Base-by-base conservation (phyloP, 805 yeast genomes). In the Ogataea ganodermae region DNA sequence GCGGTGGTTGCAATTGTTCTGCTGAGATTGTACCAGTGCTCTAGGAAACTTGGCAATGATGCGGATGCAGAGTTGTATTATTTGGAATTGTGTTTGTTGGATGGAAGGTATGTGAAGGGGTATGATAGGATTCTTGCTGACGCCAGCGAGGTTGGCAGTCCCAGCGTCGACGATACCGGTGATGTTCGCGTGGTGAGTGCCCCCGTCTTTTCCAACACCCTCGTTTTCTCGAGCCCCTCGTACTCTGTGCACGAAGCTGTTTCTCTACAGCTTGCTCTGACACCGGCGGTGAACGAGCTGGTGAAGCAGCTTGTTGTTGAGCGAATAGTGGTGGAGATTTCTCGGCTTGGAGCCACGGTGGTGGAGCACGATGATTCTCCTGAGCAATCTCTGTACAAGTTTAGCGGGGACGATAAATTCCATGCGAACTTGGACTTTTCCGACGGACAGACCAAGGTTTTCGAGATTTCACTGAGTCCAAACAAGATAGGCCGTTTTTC, bases 11-110 rank as follows among this genome's bases (percentile, higher is more conserved):
- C 62, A 0, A 30, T 60, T 3, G 59, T 77, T 3, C 54, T 74
- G 6, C 53, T 60, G 30, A 71, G 70, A 41, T 55, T 80, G 10
- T 59, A 73, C 14, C 55, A 61, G 22, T 76, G 80, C 45, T 73
- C 68, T 32, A 39, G 62, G 6, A 52, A 64, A 28, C 49, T 72
- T 39, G 53, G 56, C 6, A 66, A 66, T 40, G 47, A 48, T 43
- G 63, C 53, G 53, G 74, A 69, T 18, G 64, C 74, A 0, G 57
- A 66, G 17, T 32, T 61, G 18, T 67, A 66, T 41, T 56, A 63
- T 9, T 42, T 73, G 12, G 71, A 72, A 41, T 44, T 75, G 20
- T 54, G 64, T 27, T 48, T 65, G 3, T 35, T 70, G 14, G 49
- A 50, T 5, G 48, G 51, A n/a, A 37, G 24, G 12, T 18, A 27